A percentile compares a stretch with the other conserved stretches of the same genome.
These are phyloP conservation scores for Lepiota venenata DNA, from an alignment of 768 basidiomycete genomes.

Conservation along the genomic window DNA sequence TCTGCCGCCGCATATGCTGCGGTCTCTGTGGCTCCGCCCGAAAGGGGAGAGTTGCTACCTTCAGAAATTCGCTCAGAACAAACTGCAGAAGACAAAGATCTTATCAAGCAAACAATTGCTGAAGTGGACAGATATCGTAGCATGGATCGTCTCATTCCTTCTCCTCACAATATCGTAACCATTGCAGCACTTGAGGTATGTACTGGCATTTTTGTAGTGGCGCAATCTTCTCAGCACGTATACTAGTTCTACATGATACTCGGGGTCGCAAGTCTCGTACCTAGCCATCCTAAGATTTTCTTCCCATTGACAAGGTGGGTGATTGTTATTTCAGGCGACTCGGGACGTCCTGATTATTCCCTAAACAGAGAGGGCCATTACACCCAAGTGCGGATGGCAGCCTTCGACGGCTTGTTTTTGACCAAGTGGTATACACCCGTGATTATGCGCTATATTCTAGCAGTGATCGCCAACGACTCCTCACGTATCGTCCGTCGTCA, in stretches of 20 bases:
- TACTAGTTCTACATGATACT: slow-evolving; percentile 76
- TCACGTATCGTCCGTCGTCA: slow-evolving; percentile 82
- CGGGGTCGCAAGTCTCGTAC: slow-evolving; percentile 72
- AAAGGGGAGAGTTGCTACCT: slow-evolving; percentile 73
- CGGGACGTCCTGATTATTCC: slow-evolving; percentile 5
- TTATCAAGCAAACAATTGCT: slow-evolving; percentile 70
- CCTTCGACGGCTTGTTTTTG: slow-evolving; percentile 91
- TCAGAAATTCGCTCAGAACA: slow-evolving; percentile 65
- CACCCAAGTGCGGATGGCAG: slow-evolving; percentile 85
- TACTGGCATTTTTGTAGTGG: slow-evolving; percentile 6
- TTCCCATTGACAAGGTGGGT: slow-evolving; percentile 85
- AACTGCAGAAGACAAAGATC: slow-evolving; percentile 61
- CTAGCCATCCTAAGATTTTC: slow-evolving; percentile 73
- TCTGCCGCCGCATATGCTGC: slow-evolving; percentile 77
- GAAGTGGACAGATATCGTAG: slow-evolving; percentile 91
- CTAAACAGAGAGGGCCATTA: slow-evolving; percentile 86
- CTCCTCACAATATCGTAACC: slow-evolving; percentile 91
- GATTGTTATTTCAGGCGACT: neutral
- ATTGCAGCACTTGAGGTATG: slow-evolving; percentile 86
- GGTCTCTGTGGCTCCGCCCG: slow-evolving; percentile 73
- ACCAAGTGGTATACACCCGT: slow-evolving; percentile 84
- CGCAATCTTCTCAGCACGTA: slow-evolving; percentile 5
- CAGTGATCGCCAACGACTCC: slow-evolving; percentile 83
- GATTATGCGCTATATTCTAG: slow-evolving; percentile 84
- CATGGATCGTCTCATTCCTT: slow-evolving; percentile 94